phyloP scores from a whole-genome alignment of 345 rosid species.

The Eucalyptus marginata region DNA sequence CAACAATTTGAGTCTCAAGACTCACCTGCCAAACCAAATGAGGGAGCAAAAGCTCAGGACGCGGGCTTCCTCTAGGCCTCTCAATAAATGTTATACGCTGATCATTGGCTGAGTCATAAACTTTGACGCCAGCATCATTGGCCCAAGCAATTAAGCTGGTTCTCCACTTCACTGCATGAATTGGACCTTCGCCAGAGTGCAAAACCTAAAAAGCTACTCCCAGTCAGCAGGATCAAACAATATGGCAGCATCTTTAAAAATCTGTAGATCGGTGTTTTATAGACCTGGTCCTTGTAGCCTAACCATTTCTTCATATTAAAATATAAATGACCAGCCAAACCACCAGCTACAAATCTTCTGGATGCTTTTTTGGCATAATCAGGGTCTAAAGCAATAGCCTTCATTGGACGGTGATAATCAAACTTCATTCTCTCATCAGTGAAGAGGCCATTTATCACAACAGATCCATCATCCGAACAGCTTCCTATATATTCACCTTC shows the following conservation, averaged over 20 bases:
- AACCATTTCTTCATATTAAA: conserved; percentile 89
- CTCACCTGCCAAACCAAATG: conserved; percentile 99
- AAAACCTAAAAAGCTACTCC: conserved; percentile 41
- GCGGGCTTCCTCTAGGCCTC: conserved; percentile 87
- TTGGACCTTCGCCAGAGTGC: conserved; percentile 99
- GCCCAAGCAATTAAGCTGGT: conserved; percentile 97
- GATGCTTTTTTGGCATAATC: conserved; percentile 64
- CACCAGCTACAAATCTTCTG: conserved; percentile 89
- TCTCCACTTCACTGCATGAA: conserved; percentile 93
- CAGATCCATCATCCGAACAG: conserved; percentile 98
- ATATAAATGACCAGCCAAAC: conserved; percentile 90
- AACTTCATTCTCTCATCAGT: conserved; percentile 87
- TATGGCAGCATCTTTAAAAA: background rate
- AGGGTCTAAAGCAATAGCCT: conserved; percentile 88
- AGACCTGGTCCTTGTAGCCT: conserved; percentile 83
- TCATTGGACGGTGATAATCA: conserved; percentile 98
- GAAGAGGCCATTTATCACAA: conserved; percentile 85
- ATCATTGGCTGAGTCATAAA: conserved; percentile 86
- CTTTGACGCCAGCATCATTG: conserved; percentile 93
- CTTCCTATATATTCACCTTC: conserved; percentile 96
- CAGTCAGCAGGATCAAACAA: background rate
- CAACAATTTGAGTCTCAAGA: background rate
- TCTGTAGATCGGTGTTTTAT: background rate
- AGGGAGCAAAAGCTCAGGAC: conserved; percentile 82
- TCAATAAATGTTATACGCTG: conserved; percentile 93